Evolutionary conservation across 2,329 filamentous ascomycete species (phyloP).

Genomic region (Microdochium trichocladiopsis): DNA sequence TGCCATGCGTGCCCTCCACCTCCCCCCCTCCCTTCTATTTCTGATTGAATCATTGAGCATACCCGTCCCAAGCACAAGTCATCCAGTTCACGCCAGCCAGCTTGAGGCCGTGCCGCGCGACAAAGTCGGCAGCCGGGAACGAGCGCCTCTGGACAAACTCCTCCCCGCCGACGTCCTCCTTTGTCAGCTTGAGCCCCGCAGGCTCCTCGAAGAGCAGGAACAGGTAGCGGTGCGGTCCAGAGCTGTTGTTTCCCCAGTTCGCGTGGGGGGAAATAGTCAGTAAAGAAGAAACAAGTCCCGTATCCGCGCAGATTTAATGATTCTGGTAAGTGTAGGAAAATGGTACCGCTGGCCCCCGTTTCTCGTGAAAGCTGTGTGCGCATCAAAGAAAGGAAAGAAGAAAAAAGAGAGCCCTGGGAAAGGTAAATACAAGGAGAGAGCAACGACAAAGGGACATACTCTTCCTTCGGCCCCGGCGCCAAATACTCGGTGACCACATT

Average conservation of each 20-base stretch:
- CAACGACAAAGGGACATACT: constrained; percentile 24
- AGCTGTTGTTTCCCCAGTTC: constrained; percentile 21
- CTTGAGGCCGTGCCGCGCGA: constrained; percentile 25
- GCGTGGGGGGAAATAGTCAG: too few species aligned
- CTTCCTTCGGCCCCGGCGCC: constrained; percentile 36
- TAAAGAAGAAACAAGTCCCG: too few species aligned
- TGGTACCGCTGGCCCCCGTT: too few species aligned
- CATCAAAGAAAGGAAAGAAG: too few species aligned
- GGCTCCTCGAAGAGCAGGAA: constrained; percentile 37
- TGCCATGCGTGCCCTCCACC: too few species aligned
- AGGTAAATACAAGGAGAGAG: not conserved
- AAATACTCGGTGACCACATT: constrained; percentile 31
- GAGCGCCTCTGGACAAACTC: constrained; percentile 36
- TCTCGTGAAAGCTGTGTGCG: too few species aligned
- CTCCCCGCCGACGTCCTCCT: constrained; percentile 37
- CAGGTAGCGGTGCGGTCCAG: constrained; percentile 38
- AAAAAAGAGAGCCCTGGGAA: not conserved
- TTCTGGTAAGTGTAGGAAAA: too few species aligned
- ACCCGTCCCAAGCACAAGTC: constrained; percentile 35
- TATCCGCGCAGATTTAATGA: too few species aligned
- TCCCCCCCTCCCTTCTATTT: not conserved
- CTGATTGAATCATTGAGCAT: constrained; percentile 18
- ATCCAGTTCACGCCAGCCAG: constrained; percentile 39
- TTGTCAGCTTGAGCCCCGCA: constrained; percentile 19
- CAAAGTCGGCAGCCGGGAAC: constrained; percentile 31